Base-by-base conservation (phyloP, 1,284 basidiomycete genomes). In the Pulveroboletus sp. region DNA sequence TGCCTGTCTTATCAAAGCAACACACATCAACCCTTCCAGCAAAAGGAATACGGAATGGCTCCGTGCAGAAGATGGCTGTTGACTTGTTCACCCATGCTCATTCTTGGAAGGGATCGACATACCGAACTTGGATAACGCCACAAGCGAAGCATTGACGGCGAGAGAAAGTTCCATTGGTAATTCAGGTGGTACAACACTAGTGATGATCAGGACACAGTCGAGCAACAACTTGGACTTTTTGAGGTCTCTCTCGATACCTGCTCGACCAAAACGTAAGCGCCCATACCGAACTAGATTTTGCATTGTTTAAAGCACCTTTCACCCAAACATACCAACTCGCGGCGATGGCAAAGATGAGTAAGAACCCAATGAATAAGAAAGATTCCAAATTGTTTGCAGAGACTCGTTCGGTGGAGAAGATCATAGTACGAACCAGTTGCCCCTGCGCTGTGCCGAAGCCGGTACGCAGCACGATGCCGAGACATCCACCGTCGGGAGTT, bases 1-100 rank as follows among this genome's bases (percentile, higher is more conserved):
- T 98, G 31, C 95, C 96, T 0, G 95, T 98, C 81, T 98, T 98
- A 77, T 98, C 95, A 65, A 98, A 98, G 75, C 96, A 98, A 74
- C 95, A 98, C 14, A 98, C 90, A 64, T 98, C 95, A 8, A 98
- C 94, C 29, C 92, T 85, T 9, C 96, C 95, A 12, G 95, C 95
- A 60, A 81, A 91, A 0, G 96, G 94, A 63, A 98, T 98, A 26
- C 96, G 85, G 85, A 98, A 98, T 0, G 95, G 95, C 69, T 98
- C 95, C 14, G 95, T 98, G 72, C 95, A 98, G 78, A 96, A 98
- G 60, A 98, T 98, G 10, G 94, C 94, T 95, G 9, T 61, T 18
- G 35, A 43, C 12, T 6, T 26, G 33, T 56, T 62, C 29, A 58
- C 55, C 14, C 24, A 3, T 2, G 17, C 3, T 50, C 31, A 25